These are phyloP conservation scores for Alternaria brassicae DNA, from an alignment of 2,329 filamentous ascomycete genomes.

Conservation along the genomic window DNA sequence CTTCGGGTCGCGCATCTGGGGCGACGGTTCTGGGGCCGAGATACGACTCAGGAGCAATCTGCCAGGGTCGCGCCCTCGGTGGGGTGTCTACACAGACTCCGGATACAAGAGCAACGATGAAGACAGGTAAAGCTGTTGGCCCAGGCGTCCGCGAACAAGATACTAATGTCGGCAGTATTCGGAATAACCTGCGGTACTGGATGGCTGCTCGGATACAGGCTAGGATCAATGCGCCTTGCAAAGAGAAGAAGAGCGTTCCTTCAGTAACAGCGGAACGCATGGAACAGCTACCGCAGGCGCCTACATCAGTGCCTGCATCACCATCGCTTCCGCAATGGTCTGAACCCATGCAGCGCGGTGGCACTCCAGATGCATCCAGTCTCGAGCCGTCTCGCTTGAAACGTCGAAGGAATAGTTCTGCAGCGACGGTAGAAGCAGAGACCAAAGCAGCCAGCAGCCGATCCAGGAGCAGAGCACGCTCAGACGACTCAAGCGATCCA, in stretches of 20 bases:
- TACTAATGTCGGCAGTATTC: slow-evolving; percentile 1
- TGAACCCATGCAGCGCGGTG: not conserved
- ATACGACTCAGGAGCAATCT: not conserved
- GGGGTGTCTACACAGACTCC: not conserved
- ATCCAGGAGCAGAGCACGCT: not conserved
- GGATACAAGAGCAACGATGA: slow-evolving; percentile 1
- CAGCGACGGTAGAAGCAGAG: not conserved
- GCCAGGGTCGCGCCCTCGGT: not conserved
- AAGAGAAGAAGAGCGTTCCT: not conserved
- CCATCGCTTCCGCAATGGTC: not conserved
- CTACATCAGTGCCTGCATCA: not conserved
- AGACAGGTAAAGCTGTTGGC: not conserved
- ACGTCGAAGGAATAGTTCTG: not conserved
- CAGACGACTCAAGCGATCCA: not conserved
- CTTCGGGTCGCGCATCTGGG: slow-evolving; percentile 1
- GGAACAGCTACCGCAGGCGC: not conserved
- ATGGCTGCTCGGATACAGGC: slow-evolving; percentile 7
- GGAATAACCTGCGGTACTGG: not conserved
- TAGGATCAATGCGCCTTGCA: slow-evolving; percentile 3
- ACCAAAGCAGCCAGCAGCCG: not conserved
- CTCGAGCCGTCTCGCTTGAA: not conserved
- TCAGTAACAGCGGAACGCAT: not conserved
- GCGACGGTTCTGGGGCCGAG: not conserved
- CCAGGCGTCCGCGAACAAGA: not conserved
- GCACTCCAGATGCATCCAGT: not conserved